Evolutionary conservation across 1,284 basidiomycete species (phyloP).

Genomic region (Boletus mariae): DNA sequence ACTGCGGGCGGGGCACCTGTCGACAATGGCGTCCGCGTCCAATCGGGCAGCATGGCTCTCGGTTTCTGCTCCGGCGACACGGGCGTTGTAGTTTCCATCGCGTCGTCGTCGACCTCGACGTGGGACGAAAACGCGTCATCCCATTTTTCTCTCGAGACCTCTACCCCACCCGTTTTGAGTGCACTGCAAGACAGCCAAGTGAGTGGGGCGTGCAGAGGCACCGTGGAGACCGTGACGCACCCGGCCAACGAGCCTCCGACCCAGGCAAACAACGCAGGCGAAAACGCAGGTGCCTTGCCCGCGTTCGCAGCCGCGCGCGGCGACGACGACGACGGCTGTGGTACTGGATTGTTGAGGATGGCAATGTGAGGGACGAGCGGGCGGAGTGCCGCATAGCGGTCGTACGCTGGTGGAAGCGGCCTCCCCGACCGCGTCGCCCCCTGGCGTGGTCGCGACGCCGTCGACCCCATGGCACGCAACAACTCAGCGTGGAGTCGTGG

Average conservation of each 20-base stretch:
- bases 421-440: conserved; percentile 37
- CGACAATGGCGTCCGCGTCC: conserved; percentile 66
- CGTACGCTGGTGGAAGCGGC: conserved; percentile 49
- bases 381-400: conserved; percentile 70
- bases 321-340: conserved; percentile 35
- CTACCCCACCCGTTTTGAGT: conserved; percentile 80
- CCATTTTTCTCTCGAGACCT: conserved; percentile 81
- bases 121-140: conserved; percentile 58
- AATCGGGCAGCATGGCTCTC: conserved; percentile 65
- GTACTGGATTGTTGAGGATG: conserved; percentile 80
- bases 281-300: conserved; percentile 83
- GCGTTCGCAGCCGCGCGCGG: conserved; percentile 53
- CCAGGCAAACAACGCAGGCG: conserved; percentile 79
- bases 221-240: conserved; percentile 41
- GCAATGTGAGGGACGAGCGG: conserved; percentile 69
- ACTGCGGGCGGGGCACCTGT: conserved; percentile 55
- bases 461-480: conserved; percentile 52
- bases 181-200: conserved; percentile 39
- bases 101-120: conserved; percentile 36
- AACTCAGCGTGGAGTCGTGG: conserved; percentile 79
- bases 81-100: conserved; percentile 38
- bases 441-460: conserved; percentile 30
- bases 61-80: conserved; percentile 35
- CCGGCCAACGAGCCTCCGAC: conserved; percentile 92
- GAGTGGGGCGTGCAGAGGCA: background rate